These are phyloP conservation scores for Prunus salicina DNA, from an alignment of 306 rosid species.

Conservation along the genomic window DNA sequence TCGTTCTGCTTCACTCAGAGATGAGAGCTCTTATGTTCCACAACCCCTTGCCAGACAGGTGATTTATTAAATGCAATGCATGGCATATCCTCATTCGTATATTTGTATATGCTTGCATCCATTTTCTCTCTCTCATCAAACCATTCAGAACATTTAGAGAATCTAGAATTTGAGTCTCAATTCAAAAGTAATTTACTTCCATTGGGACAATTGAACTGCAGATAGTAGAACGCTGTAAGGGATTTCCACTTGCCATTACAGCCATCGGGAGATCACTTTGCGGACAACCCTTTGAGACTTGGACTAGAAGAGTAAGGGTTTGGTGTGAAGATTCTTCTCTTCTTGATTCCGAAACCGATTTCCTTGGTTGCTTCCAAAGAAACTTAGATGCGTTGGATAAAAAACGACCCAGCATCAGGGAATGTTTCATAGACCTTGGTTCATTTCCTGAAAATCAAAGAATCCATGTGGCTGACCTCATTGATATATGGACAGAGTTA, in stretches of 20 bases:
- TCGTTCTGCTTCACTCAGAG: slow-evolving; percentile 30
- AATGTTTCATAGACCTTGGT: slow-evolving; percentile 59
- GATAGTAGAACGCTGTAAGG: slow-evolving; percentile 46
- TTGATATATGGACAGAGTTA: slow-evolving; percentile 62
- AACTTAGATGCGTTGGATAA: slow-evolving; percentile 32
- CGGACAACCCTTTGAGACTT: slow-evolving; percentile 3
- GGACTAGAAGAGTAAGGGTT: slow-evolving; percentile 25
- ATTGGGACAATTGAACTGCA: slow-evolving; percentile 21
- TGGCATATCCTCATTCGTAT: too few relatives aligned
- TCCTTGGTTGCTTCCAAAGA: slow-evolving; percentile 38
- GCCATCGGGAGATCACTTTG: slow-evolving; percentile 37
- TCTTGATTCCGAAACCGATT: slow-evolving; percentile 12
- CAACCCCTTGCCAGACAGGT: slow-evolving; percentile 38
- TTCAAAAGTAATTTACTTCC: background rate
- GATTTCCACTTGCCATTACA: slow-evolving; percentile 47
- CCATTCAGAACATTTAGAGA: too few relatives aligned
- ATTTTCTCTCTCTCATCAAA: too few relatives aligned
- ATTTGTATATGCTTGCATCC: too few relatives aligned
- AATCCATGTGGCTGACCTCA: slow-evolving; percentile 49
- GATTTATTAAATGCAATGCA: background rate
- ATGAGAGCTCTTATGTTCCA: slow-evolving; percentile 21
- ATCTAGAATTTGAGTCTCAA: too few relatives aligned
- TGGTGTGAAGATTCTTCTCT: slow-evolving; percentile 27
- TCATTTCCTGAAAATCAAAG: slow-evolving; percentile 61
- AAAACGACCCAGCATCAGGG: slow-evolving; percentile 15